Conservation (phyloP, 169 alveolate species). For the Plasmodium relictum region DNA sequence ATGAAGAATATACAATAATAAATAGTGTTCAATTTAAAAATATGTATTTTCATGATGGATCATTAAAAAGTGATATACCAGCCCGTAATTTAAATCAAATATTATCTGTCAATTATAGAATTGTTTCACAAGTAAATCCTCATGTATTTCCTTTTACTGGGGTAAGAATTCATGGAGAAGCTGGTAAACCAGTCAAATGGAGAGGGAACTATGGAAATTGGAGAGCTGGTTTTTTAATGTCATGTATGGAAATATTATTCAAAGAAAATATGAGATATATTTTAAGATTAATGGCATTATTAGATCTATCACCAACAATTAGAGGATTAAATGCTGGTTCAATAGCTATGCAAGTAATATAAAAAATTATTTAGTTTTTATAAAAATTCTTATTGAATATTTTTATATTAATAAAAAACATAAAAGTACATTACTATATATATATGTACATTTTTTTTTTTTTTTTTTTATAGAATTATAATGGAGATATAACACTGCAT, state of each 20-base stretch:
- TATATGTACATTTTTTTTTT: conserved; percentile 1
- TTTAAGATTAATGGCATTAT: conserved; percentile 81
- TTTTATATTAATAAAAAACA: neutral
- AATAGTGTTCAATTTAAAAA: conserved; percentile 76
- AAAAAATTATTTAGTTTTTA: neutral
- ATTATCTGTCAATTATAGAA: conserved; percentile 77
- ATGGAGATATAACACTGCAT: conserved; percentile 82
- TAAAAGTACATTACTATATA: neutral
- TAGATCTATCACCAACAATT: conserved; percentile 81
- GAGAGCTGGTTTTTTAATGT: conserved; percentile 83
- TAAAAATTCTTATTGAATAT: neutral
- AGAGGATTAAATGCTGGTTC: conserved; percentile 83
- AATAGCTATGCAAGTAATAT: conserved; percentile 80
- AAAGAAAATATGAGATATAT: conserved; percentile 79
- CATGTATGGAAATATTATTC: conserved; percentile 79
- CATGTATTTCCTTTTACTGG: conserved; percentile 83
- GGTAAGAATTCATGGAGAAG: conserved; percentile 81
- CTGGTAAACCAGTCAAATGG: conserved; percentile 83
- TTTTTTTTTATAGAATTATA: conserved; percentile 76
- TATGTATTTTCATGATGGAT: conserved; percentile 82
- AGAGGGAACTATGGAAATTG: conserved; percentile 78
- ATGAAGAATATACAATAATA: conserved; percentile 71
- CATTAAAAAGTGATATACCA: conserved; percentile 81
- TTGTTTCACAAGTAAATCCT: conserved; percentile 81
- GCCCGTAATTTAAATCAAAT: conserved; percentile 70